Evolutionary conservation across 2,329 filamentous ascomycete species (phyloP).

Genomic region (Neoascochyta sp.): DNA sequence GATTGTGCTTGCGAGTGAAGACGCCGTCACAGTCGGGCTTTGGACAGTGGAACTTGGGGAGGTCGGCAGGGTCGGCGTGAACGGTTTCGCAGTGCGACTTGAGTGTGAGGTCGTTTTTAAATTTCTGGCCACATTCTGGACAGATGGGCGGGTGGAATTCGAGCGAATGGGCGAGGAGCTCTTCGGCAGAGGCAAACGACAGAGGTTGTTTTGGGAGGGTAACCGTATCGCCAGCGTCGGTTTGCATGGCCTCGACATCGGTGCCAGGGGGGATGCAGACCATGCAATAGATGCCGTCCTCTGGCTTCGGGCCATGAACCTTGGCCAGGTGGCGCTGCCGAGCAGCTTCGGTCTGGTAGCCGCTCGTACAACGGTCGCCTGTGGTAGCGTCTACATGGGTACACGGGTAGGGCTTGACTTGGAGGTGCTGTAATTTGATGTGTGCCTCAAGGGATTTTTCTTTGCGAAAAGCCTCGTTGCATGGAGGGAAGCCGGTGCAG

Average conservation of each 20-base stretch:
- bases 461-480: slow-evolving; percentile 78
- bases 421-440: slow-evolving; percentile 70
- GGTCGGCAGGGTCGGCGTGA: slow-evolving; percentile 48
- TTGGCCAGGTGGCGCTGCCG: slow-evolving; percentile 68
- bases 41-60: slow-evolving; percentile 60
- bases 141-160: slow-evolving; percentile 70
- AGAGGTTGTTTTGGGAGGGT: slow-evolving; percentile 17
- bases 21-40: slow-evolving; percentile 66
- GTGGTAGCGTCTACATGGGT: slow-evolving; percentile 53
- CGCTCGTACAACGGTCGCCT: slow-evolving; percentile 57
- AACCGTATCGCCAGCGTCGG: slow-evolving; percentile 11
- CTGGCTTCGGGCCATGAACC: slow-evolving; percentile 60
- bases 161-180: slow-evolving; percentile 70
- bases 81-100: slow-evolving; percentile 69
- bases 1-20: slow-evolving; percentile 81
- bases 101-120: slow-evolving; percentile 53
- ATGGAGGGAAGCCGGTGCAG: slow-evolving; percentile 67
- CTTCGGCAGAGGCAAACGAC: slow-evolving; percentile 65
- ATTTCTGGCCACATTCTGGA: slow-evolving; percentile 67
- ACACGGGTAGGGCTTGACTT: slow-evolving; percentile 69
- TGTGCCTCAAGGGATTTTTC: slow-evolving; percentile 82
- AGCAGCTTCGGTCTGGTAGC: slow-evolving; percentile 69
- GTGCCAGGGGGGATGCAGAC: slow-evolving; percentile 55
- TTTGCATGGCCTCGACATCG: slow-evolving; percentile 28
- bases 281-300: slow-evolving; percentile 66